These are phyloP conservation scores for Neonectria hederae DNA, from an alignment of 2,329 filamentous ascomycete genomes.

Conservation along the genomic window DNA sequence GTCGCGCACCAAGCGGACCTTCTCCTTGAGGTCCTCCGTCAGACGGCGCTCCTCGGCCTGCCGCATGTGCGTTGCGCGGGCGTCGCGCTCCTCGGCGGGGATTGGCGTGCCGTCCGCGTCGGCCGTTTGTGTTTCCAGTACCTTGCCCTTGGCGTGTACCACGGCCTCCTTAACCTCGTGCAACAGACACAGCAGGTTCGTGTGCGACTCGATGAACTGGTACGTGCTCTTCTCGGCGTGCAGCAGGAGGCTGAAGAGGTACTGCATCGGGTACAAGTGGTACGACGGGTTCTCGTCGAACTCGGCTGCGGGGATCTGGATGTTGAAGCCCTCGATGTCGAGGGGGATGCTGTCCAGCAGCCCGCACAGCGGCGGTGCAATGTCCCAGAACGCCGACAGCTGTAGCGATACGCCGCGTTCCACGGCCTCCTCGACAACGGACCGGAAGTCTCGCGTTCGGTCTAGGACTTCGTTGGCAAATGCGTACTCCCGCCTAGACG, in stretches of 20 bases:
- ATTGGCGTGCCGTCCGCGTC: conserved; percentile 49
- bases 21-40: conserved; percentile 91
- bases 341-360: conserved; percentile 83
- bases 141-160: conserved; percentile 72
- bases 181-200: conserved; percentile 86
- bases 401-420: conserved; percentile 89
- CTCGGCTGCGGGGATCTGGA: conserved; percentile 82
- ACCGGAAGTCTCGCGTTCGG: conserved; percentile 79
- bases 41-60: conserved; percentile 74
- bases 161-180: conserved; percentile 89
- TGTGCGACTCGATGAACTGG: conserved; percentile 96
- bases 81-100: conserved; percentile 46
- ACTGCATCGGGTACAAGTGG: conserved; percentile 83
- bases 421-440: conserved; percentile 85
- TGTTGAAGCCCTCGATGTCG: conserved; percentile 67
- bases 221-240: conserved; percentile 94
- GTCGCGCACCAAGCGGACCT: conserved; percentile 88
- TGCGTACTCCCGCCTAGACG: conserved; percentile 73
- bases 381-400: conserved; percentile 96
- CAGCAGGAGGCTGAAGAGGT: conserved; percentile 83
- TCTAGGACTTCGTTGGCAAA: conserved; percentile 77
- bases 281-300: conserved; percentile 88
- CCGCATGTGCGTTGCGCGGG: conserved; percentile 65
- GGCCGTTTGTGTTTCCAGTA: conserved; percentile 71
- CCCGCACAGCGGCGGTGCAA: conserved; percentile 82